phyloP scores from a whole-genome alignment of 768 basidiomycete genomes.

The Dioszegia hungarica region DNA sequence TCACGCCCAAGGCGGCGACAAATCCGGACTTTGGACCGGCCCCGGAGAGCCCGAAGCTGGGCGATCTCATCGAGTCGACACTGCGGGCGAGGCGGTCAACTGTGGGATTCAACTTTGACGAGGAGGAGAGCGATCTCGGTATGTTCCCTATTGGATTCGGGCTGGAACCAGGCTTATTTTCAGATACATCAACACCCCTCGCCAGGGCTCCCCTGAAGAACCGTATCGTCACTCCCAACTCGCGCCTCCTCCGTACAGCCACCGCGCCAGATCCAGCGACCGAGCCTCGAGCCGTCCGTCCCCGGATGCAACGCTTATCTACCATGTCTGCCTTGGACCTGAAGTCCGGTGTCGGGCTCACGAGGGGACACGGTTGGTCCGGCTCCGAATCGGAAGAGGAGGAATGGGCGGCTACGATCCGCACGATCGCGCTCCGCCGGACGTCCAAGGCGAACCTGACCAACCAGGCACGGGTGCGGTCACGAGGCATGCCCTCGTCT shows the following conservation, averaged over 20 bases:
- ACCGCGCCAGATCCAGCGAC: no score
- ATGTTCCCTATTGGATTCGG: background rate
- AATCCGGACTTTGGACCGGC: background rate
- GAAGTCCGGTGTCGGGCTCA: conserved; percentile 9
- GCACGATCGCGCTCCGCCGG: conserved; percentile 9
- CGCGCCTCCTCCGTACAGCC: conserved; percentile 10
- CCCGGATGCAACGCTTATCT: conserved; percentile 1
- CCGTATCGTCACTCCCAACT: conserved; percentile 22
- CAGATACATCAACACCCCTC: conserved; percentile 21
- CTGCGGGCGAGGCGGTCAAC: conserved; percentile 3
- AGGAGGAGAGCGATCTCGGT: conserved; percentile 30
- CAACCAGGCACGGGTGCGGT: background rate
- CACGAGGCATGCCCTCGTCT: background rate
- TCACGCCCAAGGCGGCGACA: no score
- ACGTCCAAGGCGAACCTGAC: background rate
- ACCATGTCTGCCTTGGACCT: conserved; percentile 3
- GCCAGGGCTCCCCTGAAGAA: conserved; percentile 16
- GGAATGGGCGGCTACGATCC: conserved; percentile 20
- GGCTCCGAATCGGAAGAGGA: conserved; percentile 39
- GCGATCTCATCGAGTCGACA: conserved; percentile 6
- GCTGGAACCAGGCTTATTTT: background rate
- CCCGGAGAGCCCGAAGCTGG: conserved; percentile 1
- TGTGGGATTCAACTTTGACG: background rate
- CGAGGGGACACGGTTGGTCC: conserved; percentile 22
- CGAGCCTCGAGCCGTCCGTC: background rate